A percentile compares a stretch with the other conserved stretches of the same genome.
Conservation (phyloP, 805 yeast genomes). For the Maudiozyma barnettii region DNA sequence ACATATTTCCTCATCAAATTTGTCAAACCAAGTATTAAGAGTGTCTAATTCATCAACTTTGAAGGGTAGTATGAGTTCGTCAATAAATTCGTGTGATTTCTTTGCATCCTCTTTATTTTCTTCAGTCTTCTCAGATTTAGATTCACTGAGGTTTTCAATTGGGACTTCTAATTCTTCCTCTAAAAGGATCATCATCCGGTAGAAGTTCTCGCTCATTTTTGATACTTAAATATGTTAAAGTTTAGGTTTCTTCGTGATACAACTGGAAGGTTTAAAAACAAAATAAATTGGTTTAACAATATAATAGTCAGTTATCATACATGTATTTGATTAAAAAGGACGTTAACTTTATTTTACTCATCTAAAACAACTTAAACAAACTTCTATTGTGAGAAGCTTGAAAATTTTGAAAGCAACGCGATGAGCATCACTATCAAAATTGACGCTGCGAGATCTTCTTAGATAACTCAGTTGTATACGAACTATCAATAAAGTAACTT, state of each 20-base stretch:
- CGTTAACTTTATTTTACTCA: no score
- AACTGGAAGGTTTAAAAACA: background rate
- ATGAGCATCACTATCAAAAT: background rate
- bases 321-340: no score
- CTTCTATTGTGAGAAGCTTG: no score
- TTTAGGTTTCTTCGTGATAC: background rate
- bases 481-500: no score
- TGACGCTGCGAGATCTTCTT: background rate
- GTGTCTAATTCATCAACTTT: slow-evolving; percentile 25
- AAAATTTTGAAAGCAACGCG: background rate
- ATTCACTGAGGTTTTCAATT: background rate
- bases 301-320: no score
- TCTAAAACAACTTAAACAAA: no score
- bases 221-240: no score
- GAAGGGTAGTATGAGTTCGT: slow-evolving; percentile 26
- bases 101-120: slow-evolving; percentile 5
- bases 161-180: slow-evolving; percentile 16
- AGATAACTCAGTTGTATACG: no score
- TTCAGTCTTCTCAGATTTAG: background rate
- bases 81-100: slow-evolving; percentile 27
- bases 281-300: background rate
- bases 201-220: slow-evolving; percentile 13
- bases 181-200: slow-evolving; percentile 25
- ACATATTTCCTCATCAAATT: slow-evolving; percentile 29
- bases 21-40: slow-evolving; percentile 29